phyloP scores from a whole-genome alignment of 495 filamentous ascomycete species.

The Lindgomyces ingoldianus region DNA sequence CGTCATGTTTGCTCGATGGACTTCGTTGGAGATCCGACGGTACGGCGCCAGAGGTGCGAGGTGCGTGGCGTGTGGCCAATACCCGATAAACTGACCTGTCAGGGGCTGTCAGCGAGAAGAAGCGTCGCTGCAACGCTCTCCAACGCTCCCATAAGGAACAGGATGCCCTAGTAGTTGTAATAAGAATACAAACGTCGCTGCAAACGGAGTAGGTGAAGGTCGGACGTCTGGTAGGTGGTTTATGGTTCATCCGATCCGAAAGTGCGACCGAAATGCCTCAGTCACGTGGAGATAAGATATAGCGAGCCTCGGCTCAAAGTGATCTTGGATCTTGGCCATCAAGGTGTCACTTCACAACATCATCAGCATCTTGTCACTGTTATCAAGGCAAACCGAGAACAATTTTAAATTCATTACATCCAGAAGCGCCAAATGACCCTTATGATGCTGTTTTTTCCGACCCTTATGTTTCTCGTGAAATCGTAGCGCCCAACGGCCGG shows the following conservation, averaged over 20 bases:
- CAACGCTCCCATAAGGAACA: neutral
- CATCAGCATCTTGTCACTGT: slow-evolving; percentile 11
- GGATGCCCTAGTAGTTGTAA: neutral
- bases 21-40: neutral
- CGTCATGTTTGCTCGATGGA: neutral
- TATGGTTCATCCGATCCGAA: slow-evolving; percentile 20
- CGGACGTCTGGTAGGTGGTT: slow-evolving; percentile 11
- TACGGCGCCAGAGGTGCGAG: neutral
- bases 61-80: too few relatives aligned
- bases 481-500: slow-evolving; percentile 11
- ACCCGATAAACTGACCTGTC: too few relatives aligned
- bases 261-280: neutral
- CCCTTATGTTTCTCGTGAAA: slow-evolving; percentile 9
- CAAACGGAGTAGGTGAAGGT: neutral
- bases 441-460: neutral
- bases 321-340: neutral
- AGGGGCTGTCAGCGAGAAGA: neutral
- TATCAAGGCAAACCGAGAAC: slow-evolving; percentile 18
- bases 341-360: slow-evolving; percentile 1
- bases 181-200: neutral
- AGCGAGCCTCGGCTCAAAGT: neutral
- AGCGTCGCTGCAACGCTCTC: neutral
- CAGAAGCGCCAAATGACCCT: slow-evolving; percentile 3
- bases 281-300: slow-evolving; percentile 4
- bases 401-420: slow-evolving; percentile 2